Percentiles rank a stretch among this genome's conserved stretches.
Conservation (phyloP, 108 stramenopile species). For the Discostella pseudostelligera region DNA sequence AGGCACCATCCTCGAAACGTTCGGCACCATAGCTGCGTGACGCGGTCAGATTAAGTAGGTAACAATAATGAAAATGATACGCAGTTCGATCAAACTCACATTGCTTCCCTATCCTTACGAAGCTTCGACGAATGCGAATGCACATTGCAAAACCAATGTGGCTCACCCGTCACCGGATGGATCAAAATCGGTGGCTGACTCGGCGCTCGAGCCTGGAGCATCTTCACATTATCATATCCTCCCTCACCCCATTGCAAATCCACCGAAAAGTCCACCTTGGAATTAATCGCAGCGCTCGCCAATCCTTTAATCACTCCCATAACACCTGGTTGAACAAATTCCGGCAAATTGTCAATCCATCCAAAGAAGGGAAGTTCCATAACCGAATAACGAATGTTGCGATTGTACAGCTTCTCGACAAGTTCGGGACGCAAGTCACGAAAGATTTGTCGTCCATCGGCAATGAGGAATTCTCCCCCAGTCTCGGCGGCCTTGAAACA, state of each 20-base stretch:
- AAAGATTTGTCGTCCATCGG: conserved; percentile 81
- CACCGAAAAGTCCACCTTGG: conserved; percentile 88
- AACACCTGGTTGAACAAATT: conserved; percentile 52
- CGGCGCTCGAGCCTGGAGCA: conserved; percentile 86
- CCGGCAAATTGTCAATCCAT: conserved; percentile 74
- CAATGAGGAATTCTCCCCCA: conserved; percentile 89
- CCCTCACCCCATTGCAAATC: conserved; percentile 82
- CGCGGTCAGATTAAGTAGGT: background rate
- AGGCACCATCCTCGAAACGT: conserved; percentile 88
- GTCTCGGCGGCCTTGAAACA: conserved; percentile 90
- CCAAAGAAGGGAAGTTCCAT: conserved; percentile 92
- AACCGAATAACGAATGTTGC: conserved; percentile 81
- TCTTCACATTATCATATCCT: conserved; percentile 81
- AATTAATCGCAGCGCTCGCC: conserved; percentile 79
- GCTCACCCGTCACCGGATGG: conserved; percentile 84
- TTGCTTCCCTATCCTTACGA: conserved; percentile 77
- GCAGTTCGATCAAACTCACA: conserved; percentile 49
- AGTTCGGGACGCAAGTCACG: conserved; percentile 71
- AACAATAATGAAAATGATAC: background rate
- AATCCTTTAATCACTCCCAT: conserved; percentile 70
- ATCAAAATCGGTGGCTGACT: conserved; percentile 83
- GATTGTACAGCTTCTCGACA: conserved; percentile 74
- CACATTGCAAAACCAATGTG: conserved; percentile 92
- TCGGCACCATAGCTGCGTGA: conserved; percentile 79
- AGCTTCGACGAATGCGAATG: conserved; percentile 85